A percentile compares a stretch with the other conserved stretches of the same genome.
Evolutionary conservation across 148 eudicot genomes (phyloP).

Genomic region (Mesembryanthemum crystallinum): DNA sequence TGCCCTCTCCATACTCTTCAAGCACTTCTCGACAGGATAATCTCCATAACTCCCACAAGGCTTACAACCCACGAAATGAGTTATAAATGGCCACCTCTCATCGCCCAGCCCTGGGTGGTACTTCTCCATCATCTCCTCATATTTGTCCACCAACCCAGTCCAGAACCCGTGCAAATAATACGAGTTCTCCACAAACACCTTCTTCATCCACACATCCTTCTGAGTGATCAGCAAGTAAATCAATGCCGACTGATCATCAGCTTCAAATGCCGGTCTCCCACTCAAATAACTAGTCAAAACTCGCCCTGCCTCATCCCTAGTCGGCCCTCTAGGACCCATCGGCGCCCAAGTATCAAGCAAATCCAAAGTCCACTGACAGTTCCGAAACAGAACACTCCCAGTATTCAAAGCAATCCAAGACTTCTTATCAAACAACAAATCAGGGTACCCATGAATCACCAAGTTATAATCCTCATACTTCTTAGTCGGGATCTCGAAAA

Average conservation of each 20-base stretch:
- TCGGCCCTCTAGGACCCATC: conserved; percentile 80
- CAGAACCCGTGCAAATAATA: conserved; percentile 85
- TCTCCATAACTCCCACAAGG: conserved; percentile 92
- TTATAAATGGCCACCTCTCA: conserved; percentile 90
- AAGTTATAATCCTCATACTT: conserved; percentile 52
- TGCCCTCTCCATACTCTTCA: conserved; percentile 93
- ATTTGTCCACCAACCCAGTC: conserved; percentile 79
- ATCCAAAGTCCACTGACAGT: conserved; percentile 86
- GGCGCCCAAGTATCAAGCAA: conserved; percentile 88
- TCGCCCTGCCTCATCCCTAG: conserved; percentile 68
- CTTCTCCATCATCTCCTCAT: conserved; percentile 75
- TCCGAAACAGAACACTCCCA: conserved; percentile 75
- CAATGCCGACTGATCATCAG: conserved; percentile 85
- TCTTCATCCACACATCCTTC: conserved; percentile 62
- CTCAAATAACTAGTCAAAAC: conserved; percentile 57
- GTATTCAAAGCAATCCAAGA: conserved; percentile 90
- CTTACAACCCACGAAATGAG: conserved; percentile 94
- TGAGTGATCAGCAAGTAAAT: conserved; percentile 61
- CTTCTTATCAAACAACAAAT: conserved; percentile 67
- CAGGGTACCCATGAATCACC: conserved; percentile 78
- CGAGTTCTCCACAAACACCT: conserved; percentile 79
- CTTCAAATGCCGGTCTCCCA: conserved; percentile 78
- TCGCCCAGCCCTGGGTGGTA: conserved; percentile 82
- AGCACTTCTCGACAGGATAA: conserved; percentile 77
- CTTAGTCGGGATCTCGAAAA: conserved; percentile 55